These are phyloP conservation scores for Meyerozyma guilliermondii DNA, from an alignment of 1,139 yeast species.

Conservation along the genomic window DNA sequence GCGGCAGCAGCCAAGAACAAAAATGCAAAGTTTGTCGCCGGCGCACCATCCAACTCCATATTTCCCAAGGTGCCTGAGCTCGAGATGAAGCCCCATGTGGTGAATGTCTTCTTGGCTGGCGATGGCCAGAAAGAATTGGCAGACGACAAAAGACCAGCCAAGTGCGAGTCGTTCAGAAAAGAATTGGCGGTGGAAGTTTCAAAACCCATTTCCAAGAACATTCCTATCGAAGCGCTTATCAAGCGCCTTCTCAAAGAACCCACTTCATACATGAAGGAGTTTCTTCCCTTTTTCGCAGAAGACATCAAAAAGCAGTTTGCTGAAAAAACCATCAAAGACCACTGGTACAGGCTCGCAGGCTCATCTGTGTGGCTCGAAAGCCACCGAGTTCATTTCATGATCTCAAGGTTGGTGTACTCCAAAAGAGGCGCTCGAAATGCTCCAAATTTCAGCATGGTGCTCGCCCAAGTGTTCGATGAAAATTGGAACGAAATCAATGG, in stretches of 20 bases:
- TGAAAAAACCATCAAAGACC: conserved; percentile 12
- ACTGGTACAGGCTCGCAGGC: conserved; percentile 14
- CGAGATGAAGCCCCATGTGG: background rate
- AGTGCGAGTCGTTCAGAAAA: background rate
- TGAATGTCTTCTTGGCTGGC: background rate
- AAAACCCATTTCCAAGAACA: background rate
- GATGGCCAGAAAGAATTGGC: background rate
- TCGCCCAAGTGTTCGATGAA: conserved; percentile 8
- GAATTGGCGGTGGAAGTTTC: background rate
- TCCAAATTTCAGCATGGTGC: conserved; percentile 3
- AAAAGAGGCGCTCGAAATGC: conserved; percentile 1
- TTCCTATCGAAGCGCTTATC: background rate
- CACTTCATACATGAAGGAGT: background rate
- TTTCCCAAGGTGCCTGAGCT: background rate
- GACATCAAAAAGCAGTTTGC: conserved; percentile 15
- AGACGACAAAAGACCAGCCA: background rate
- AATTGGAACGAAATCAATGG: conserved; percentile 9
- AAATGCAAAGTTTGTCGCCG: background rate
- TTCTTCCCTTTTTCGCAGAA: background rate
- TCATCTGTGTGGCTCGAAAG: conserved; percentile 10
- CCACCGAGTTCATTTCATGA: conserved; percentile 11
- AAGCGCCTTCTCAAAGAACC: background rate
- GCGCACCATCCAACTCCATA: background rate
- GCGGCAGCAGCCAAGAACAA: background rate
- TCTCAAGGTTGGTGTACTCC: conserved; percentile 10